Evolutionary conservation across 768 basidiomycete genomes (phyloP), one percentile per base, ranked within the genome.

Genomic region (Pisolithus tinctorius): DNA sequence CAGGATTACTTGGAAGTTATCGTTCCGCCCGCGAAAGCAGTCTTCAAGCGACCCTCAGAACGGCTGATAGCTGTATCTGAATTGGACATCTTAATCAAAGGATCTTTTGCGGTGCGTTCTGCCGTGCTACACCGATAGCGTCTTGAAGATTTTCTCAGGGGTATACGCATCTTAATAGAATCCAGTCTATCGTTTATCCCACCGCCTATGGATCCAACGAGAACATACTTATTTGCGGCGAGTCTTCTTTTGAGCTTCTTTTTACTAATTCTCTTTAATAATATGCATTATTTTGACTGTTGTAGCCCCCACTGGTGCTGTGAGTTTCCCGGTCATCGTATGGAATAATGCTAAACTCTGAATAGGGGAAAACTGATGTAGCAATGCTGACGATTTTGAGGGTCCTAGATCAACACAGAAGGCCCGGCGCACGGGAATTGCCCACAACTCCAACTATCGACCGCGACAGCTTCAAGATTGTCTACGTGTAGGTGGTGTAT

Each of bases 351-450:
- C 62, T 27, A 58, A 36, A 41, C 26, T 30, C 5, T 48, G 34
- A 20, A 46, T 58, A 94, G 93, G 96, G 96, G 69, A 99, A 99
- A 90, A 99, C 96, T 0, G 96, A 99, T 67, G 87, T 99, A 0
- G 96, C 96, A 0, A 88, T 98, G 82, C 76, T 99, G 62, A 79
- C 91, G 3, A 86, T 99, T 54, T 79, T 99, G 44, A 88, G 93
- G 29, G 88, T 94, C 27, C 71, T 98, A 43, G 73, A 83, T 45
- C 91, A 93, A 60, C 79, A 95, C 64, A 65, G 77, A 42, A 62
- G 61, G 7, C 63, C 70, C 10, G 55, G 62, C 26, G 50, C 62
- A 23, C 51, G 58, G 4, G 64, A 61, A 34, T 60, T 51, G 8
- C 69, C 62, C 41, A 59, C 81, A 6, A 69, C 71, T 9, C 63